Conservation (phyloP, 495 filamentous ascomycete species). For the Halenospora varia region DNA sequence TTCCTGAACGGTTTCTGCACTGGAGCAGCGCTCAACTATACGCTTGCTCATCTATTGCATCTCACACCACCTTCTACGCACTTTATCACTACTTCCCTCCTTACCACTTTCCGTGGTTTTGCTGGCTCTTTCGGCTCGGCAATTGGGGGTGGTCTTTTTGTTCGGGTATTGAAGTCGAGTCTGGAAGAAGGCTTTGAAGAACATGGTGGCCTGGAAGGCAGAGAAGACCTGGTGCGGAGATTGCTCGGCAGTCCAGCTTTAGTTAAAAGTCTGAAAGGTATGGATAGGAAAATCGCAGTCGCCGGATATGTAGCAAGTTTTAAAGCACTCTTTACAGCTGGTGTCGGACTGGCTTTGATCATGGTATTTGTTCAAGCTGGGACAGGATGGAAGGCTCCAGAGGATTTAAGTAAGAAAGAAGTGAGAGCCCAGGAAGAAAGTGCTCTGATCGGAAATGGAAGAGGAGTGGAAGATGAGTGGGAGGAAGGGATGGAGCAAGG, state of each 20-base stretch:
- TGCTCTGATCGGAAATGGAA: background rate
- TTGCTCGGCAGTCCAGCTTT: constrained; percentile 66
- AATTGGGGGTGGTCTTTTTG: constrained; percentile 72
- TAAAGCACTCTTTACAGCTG: constrained; percentile 52
- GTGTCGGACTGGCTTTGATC: constrained; percentile 47
- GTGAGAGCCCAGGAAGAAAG: background rate
- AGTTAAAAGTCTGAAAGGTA: constrained; percentile 45
- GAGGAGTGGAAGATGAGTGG: constrained; percentile 16
- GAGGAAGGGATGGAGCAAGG: constrained; percentile 18
- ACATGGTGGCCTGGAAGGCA: constrained; percentile 37
- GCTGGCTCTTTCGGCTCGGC: constrained; percentile 73
- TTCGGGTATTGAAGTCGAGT: constrained; percentile 49
- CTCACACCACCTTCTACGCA: constrained; percentile 57
- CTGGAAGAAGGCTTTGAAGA: constrained; percentile 56
- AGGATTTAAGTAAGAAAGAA: constrained; percentile 1
- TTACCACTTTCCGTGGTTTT: constrained; percentile 71
- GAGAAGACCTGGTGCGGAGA: constrained; percentile 52
- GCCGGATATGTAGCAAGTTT: constrained; percentile 58
- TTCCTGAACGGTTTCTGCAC: constrained; percentile 67
- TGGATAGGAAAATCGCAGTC: constrained; percentile 58
- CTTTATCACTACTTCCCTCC: constrained; percentile 64
- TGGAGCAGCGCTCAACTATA: constrained; percentile 71
- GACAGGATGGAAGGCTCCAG: constrained; percentile 55
- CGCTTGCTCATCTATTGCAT: constrained; percentile 69
- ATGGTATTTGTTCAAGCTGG: constrained; percentile 60